These are phyloP conservation scores for barrel medic (Medicago truncatula) DNA, from an alignment of 306 rosid species.

Conservation along the genomic window DNA sequence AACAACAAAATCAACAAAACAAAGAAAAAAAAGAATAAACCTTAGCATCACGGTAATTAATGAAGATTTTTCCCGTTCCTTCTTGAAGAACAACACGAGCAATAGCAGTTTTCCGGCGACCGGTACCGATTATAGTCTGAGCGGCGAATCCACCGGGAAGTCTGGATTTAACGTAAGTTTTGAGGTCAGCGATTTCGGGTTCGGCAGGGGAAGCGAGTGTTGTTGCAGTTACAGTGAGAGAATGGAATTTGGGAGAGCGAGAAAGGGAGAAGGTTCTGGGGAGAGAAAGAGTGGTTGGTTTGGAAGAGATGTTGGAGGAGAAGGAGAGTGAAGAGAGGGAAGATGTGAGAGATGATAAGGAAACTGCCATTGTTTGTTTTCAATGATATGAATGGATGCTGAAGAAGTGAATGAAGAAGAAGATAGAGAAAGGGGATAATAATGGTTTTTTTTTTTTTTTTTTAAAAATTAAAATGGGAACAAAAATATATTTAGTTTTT, in stretches of 20 bases:
- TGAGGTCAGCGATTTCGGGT: conserved; percentile 67
- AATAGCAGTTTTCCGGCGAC: conserved; percentile 82
- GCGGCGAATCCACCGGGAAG: conserved; percentile 98
- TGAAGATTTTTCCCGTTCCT: conserved; percentile 86
- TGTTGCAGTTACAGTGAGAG: conserved; percentile 61
- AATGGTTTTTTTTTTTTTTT: conserved; percentile 18
- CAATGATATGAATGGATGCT: conserved; percentile 3
- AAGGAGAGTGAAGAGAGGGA: conserved; percentile 83
- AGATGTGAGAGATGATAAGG: conserved; percentile 61
- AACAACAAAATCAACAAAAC: neutral
- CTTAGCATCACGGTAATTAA: conserved; percentile 94
- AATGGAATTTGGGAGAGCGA: conserved; percentile 35
- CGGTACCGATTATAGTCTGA: conserved; percentile 79
- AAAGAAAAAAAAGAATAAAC: conserved; percentile 6
- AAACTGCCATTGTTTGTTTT: conserved; percentile 55
- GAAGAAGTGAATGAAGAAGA: neutral
- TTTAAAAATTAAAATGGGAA: neutral
- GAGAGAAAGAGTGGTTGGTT: conserved; percentile 48
- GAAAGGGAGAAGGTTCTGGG: conserved; percentile 46
- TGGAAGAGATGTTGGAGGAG: conserved; percentile 71
- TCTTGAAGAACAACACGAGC: conserved; percentile 94
- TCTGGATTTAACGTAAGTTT: conserved; percentile 71
- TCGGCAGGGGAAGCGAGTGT: conserved; percentile 54
- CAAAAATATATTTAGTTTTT: too few species aligned
- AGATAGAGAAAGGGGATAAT: conserved; percentile 44